phyloP scores from a whole-genome alignment of 805 yeast species.

The Cyberlindnera samutprakarnensis region DNA sequence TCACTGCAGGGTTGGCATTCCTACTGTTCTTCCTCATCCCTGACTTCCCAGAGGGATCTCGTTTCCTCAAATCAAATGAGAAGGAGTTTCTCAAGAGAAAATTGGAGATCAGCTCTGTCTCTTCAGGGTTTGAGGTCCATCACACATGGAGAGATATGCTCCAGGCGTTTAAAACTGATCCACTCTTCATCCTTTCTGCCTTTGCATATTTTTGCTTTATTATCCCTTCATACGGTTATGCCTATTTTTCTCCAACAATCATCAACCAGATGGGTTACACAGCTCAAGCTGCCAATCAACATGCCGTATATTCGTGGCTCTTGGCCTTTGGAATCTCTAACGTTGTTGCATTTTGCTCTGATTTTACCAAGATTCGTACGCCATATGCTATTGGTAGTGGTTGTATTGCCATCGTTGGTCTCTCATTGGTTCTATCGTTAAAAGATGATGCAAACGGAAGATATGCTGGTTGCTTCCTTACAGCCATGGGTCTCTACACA shows the following conservation, averaged over 20 bases:
- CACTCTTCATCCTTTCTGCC: slow-evolving; percentile 39
- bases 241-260: slow-evolving; percentile 38
- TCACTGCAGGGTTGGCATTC: slow-evolving; percentile 33
- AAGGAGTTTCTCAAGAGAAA: slow-evolving; percentile 29
- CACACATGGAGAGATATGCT: slow-evolving; percentile 31
- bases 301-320: slow-evolving; percentile 84
- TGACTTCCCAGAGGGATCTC: slow-evolving; percentile 34
- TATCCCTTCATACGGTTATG: slow-evolving; percentile 32
- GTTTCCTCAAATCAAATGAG: slow-evolving; percentile 34
- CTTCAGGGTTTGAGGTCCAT: slow-evolving; percentile 28
- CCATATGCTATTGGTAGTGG: slow-evolving; percentile 30
- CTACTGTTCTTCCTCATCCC: slow-evolving; percentile 33
- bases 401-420: slow-evolving; percentile 25
- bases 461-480: slow-evolving; percentile 32
- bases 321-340: slow-evolving; percentile 63
- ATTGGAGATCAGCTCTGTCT: slow-evolving; percentile 29
- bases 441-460: slow-evolving; percentile 31
- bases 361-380: slow-evolving; percentile 39
- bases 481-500: slow-evolving; percentile 31
- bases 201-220: slow-evolving; percentile 31
- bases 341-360: slow-evolving; percentile 57
- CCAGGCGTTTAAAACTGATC: slow-evolving; percentile 36
- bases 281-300: slow-evolving; percentile 67
- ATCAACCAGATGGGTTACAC: slow-evolving; percentile 40
- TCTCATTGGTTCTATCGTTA: slow-evolving; percentile 28